Conservation (phyloP, 257 asterid genomes). For the Mitragyna speciosa region DNA sequence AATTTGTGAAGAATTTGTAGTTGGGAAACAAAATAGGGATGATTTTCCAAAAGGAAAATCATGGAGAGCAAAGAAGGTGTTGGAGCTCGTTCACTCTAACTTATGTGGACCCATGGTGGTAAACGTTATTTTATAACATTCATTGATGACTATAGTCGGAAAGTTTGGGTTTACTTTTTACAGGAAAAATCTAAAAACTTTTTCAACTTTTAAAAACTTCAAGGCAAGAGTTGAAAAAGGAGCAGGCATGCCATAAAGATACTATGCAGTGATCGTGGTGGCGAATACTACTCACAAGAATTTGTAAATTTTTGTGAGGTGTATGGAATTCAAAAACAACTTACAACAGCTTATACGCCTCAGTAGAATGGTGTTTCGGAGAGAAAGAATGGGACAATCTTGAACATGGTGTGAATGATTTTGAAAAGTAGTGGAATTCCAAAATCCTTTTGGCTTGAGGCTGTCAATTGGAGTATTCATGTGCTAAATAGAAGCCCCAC, state of each 20-base stretch:
- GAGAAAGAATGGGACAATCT: background rate
- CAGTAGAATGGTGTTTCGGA: background rate
- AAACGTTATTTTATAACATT: background rate
- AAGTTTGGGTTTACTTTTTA: too few relatives aligned
- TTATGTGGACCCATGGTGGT: background rate
- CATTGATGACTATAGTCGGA: background rate
- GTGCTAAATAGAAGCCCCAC: background rate
- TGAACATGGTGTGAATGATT: background rate
- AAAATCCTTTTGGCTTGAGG: background rate
- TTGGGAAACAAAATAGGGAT: too few relatives aligned
- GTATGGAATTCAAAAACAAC: background rate
- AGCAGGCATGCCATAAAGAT: too few relatives aligned
- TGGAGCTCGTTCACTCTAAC: background rate
- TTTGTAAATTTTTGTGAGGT: slow-evolving; percentile 8
- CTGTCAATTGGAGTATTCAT: background rate
- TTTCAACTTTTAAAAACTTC: too few relatives aligned
- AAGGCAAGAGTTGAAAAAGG: too few relatives aligned
- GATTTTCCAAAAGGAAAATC: background rate
- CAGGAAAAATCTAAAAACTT: too few relatives aligned
- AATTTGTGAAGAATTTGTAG: too few relatives aligned
- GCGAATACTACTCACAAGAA: background rate
- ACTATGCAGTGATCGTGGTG: background rate
- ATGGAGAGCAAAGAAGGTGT: background rate
- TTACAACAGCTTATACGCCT: background rate
- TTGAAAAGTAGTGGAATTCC: background rate